Evolutionary conservation across 2,329 filamentous ascomycete genomes (phyloP).

Genomic region (Aspergillus eucalypticola): DNA sequence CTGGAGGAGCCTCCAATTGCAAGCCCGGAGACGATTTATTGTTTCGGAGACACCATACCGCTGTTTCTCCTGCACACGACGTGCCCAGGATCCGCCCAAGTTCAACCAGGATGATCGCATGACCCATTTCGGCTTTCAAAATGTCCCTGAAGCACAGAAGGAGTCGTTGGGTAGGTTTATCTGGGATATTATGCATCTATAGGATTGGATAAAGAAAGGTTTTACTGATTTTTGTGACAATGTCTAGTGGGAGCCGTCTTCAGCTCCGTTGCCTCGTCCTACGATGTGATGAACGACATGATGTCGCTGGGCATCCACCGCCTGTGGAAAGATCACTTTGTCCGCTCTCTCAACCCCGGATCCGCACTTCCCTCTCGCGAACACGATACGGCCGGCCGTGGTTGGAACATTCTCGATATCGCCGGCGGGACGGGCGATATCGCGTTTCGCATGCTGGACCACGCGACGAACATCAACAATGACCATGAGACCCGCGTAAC

Average conservation of each 20-base stretch:
- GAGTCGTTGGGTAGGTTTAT: constrained; percentile 57
- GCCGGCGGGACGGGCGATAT: constrained; percentile 97
- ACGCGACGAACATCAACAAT: constrained; percentile 76
- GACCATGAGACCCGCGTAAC: constrained; percentile 82
- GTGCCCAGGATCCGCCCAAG: constrained; percentile 40
- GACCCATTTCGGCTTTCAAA: constrained; percentile 91
- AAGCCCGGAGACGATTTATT: constrained; percentile 32
- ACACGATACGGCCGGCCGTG: constrained; percentile 38
- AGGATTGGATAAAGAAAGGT: not conserved
- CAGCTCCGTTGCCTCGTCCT: constrained; percentile 88
- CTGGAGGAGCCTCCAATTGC: constrained; percentile 40
- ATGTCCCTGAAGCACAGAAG: constrained; percentile 78
- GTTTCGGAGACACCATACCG: constrained; percentile 41
- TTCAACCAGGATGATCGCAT: constrained; percentile 54
- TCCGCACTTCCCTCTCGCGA: constrained; percentile 45
- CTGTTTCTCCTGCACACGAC: constrained; percentile 54
- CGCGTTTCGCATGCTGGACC: constrained; percentile 91
- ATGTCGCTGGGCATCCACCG: constrained; percentile 98
- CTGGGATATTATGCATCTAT: not conserved
- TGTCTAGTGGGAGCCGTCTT: constrained; percentile 78
- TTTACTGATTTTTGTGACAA: not conserved
- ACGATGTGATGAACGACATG: constrained; percentile 98
- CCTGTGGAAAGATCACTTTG: constrained; percentile 97
- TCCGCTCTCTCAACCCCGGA: constrained; percentile 85
- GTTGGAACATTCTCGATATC: constrained; percentile 84